These are phyloP conservation scores for Suillus discolor DNA, from an alignment of 768 basidiomycete genomes.

Conservation along the genomic window DNA sequence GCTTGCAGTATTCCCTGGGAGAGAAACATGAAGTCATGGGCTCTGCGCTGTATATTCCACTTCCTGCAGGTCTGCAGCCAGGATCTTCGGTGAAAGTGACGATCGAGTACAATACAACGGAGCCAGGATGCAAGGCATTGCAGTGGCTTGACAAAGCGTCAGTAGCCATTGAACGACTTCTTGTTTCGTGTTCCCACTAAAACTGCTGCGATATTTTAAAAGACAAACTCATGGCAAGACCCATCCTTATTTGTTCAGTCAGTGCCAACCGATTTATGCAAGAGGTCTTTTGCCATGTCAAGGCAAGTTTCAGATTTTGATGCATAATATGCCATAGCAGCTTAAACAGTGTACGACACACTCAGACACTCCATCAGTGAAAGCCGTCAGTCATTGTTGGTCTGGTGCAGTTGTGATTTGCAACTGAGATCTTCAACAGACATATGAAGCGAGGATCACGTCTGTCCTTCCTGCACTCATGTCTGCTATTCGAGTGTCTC, in stretches of 20 bases:
- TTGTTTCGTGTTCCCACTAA: background rate
- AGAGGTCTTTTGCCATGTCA: slow-evolving; percentile 80
- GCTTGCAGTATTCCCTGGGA: slow-evolving; percentile 52
- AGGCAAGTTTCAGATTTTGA: slow-evolving; percentile 40
- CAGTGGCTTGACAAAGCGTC: slow-evolving; percentile 89
- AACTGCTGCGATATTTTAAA: slow-evolving; percentile 1
- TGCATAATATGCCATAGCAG: background rate
- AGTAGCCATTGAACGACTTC: slow-evolving; percentile 18
- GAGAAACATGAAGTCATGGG: slow-evolving; percentile 74
- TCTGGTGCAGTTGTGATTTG: background rate
- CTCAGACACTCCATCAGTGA: slow-evolving; percentile 83
- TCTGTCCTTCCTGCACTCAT: slow-evolving; percentile 86
- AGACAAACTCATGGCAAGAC: slow-evolving; percentile 87
- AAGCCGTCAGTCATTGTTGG: slow-evolving; percentile 58
- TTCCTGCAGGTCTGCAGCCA: slow-evolving; percentile 37
- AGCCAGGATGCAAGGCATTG: slow-evolving; percentile 66
- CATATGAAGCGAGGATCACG: slow-evolving; percentile 79
- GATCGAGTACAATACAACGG: slow-evolving; percentile 74
- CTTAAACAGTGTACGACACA: background rate
- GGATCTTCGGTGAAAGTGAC: slow-evolving; percentile 49
- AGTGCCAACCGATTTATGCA: slow-evolving; percentile 91
- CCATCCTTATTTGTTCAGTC: slow-evolving; percentile 89
- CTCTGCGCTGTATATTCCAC: slow-evolving; percentile 63
- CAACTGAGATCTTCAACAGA: slow-evolving; percentile 41
- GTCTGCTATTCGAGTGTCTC: slow-evolving; percentile 80